Percentiles rank a stretch among this genome's conserved stretches.
Conservation (phyloP, 2,329 filamentous ascomycete genomes). For the Aureobasidium sp. region DNA sequence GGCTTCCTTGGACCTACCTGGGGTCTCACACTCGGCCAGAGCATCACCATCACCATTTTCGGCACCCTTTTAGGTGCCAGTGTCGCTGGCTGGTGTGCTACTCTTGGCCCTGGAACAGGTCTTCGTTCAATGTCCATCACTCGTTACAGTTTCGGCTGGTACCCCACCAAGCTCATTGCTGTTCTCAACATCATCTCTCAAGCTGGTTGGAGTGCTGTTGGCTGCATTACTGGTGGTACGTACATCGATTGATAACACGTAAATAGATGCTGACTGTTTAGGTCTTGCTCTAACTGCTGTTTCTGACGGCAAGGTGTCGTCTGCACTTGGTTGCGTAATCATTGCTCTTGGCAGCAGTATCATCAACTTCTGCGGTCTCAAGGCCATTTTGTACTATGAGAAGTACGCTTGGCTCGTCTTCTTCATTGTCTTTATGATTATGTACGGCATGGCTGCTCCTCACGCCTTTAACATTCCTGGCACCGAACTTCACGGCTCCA, state of each 20-base stretch:
- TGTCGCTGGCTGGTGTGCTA: slow-evolving; percentile 29
- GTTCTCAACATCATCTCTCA: slow-evolving; percentile 43
- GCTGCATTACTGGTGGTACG: slow-evolving; percentile 36
- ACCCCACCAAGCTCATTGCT: slow-evolving; percentile 42
- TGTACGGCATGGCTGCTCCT: slow-evolving; percentile 41
- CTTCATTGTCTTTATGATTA: slow-evolving; percentile 42
- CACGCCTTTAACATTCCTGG: slow-evolving; percentile 36
- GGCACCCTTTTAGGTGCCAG: slow-evolving; percentile 28
- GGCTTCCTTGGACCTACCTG: slow-evolving; percentile 45
- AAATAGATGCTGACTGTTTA: slow-evolving; percentile 5
- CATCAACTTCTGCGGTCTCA: slow-evolving; percentile 37
- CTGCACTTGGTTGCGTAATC: slow-evolving; percentile 40
- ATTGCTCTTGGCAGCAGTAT: slow-evolving; percentile 33
- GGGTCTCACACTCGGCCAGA: slow-evolving; percentile 39
- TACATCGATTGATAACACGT: not conserved
- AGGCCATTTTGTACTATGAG: slow-evolving; percentile 41
- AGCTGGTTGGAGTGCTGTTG: slow-evolving; percentile 37
- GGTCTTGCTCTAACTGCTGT: slow-evolving; percentile 35
- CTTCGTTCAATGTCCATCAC: slow-evolving; percentile 40
- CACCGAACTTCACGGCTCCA: slow-evolving; percentile 24
- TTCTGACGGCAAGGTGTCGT: slow-evolving; percentile 36
- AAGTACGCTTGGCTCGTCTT: slow-evolving; percentile 45
- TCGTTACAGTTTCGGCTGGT: slow-evolving; percentile 46
- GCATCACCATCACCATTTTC: slow-evolving; percentile 27
- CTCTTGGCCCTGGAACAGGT: slow-evolving; percentile 29